Evolutionary conservation across 2,329 filamentous ascomycete species (phyloP), one percentile per base, ranked within the genome.

Genomic region (Coniochaeta sp.): DNA sequence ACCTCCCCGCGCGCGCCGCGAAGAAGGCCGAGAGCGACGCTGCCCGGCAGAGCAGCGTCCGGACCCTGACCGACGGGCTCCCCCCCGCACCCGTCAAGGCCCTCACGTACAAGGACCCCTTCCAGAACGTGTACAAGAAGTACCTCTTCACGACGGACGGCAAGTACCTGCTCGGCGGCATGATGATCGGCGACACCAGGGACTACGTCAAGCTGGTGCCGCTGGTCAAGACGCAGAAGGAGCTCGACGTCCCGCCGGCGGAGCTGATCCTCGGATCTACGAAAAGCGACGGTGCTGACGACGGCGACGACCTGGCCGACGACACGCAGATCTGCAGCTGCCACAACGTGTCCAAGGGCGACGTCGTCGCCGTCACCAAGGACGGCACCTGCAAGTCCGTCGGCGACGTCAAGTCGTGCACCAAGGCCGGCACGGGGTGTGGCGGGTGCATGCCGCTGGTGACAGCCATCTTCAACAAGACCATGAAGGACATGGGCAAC

Each of bases 161-260:
- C 28, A 96, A 96, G 71, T 93, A 93, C 68, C 78, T 96, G 1
- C 83, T 96, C 0, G 92, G 92, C n/a, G 93, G 92, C 4, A 96
- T 96, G 91, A 96, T 96, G 91, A 95, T 96, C 62, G 93, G 92
- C 42, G 92, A 96, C 68, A 96, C 91, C 0, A 89, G 84, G 63
- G 92, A 96, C 75, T 96, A 96, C 69, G 84, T 96, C 75, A 96
- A 93, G 72, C 77, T 96, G 24, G 90, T 96, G 1, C 89, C 90
- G 1, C 86, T 96, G 80, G 91, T 95, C 59, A 96, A 93, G 76
- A 87, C 84, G 65, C 89, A 91, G 70, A 96, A 93, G 71, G 79
- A 81, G 63, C 80, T 96, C 1, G 90, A 96, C 16, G 78, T 91
- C 0, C 85, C 90, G 0, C 92, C 92, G 0, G 86, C 88, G 56